These are phyloP conservation scores for Erysimum cheiri DNA, from an alignment of 441 rosid genomes.

Conservation along the genomic window DNA sequence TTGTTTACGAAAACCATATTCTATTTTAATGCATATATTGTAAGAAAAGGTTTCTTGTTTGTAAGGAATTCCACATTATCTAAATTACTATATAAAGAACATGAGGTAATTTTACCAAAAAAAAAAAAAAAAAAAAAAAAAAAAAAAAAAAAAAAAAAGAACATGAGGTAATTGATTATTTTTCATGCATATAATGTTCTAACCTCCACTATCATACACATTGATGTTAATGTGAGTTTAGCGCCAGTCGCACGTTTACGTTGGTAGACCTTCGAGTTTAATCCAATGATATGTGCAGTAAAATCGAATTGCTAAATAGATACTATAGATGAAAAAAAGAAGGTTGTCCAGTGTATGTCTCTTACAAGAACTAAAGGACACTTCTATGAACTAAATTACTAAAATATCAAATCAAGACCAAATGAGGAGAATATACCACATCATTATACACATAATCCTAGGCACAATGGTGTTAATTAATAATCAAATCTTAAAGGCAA, in stretches of 20 bases:
- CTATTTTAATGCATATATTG: too few species aligned
- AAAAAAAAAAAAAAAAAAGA: too few species aligned
- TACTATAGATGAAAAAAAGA: constrained; percentile 34
- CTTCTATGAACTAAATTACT: constrained; percentile 15
- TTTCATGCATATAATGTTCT: too few species aligned
- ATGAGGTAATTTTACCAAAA: too few species aligned
- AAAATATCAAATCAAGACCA: constrained; percentile 20
- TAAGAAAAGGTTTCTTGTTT: not conserved
- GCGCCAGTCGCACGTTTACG: not conserved
- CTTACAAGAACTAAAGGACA: constrained; percentile 50
- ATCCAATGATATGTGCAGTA: constrained; percentile 42
- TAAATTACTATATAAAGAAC: not conserved
- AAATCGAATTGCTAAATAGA: constrained; percentile 35
- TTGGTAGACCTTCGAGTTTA: constrained; percentile 30
- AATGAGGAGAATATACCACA: constrained; percentile 15
- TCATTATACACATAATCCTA: constrained; percentile 12
- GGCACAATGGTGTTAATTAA: constrained; percentile 10
- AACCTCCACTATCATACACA: too few species aligned
- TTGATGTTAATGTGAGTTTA: not conserved
- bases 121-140: too few species aligned
- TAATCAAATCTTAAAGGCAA: constrained; percentile 25
- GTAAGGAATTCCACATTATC: not conserved
- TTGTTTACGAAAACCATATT: too few species aligned
- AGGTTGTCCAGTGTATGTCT: constrained; percentile 39
- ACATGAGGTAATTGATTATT: too few species aligned